A percentile compares a stretch with the other conserved stretches of the same genome.
Conservation (phyloP, 2,329 filamentous ascomycete species). For the Sporothrix sp. region DNA sequence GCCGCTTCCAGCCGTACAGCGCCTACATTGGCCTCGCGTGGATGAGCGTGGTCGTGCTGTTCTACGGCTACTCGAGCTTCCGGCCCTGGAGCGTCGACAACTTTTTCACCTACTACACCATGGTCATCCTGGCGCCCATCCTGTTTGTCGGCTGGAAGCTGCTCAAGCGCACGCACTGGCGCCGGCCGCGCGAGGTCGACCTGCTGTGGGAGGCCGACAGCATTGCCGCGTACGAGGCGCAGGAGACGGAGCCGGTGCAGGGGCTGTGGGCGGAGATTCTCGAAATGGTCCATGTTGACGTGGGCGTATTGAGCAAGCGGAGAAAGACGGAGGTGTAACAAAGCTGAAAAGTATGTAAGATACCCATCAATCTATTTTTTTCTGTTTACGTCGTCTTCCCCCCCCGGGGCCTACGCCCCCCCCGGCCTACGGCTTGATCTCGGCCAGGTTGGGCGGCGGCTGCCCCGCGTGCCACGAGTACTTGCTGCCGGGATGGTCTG, state of each 20-base stretch:
- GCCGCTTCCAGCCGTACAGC: conserved; percentile 30
- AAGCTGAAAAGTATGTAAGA: too few relatives aligned
- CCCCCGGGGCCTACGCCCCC: too few relatives aligned
- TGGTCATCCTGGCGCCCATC: conserved; percentile 43
- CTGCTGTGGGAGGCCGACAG: conserved; percentile 20
- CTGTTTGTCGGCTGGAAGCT: conserved; percentile 55
- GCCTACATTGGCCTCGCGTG: conserved; percentile 25
- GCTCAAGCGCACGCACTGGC: conserved; percentile 43
- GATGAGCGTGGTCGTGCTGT: conserved; percentile 15
- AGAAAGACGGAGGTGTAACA: not conserved
- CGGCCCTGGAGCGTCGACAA: conserved; percentile 35
- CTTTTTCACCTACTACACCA: conserved; percentile 47
- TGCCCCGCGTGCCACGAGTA: conserved; percentile 6
- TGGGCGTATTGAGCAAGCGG: not conserved
- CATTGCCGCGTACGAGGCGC: conserved; percentile 30
- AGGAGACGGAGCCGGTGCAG: conserved; percentile 13
- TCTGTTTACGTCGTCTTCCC: too few relatives aligned
- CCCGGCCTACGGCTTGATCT: conserved; percentile 9
- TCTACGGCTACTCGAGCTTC: conserved; percentile 48
- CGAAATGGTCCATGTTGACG: conserved; percentile 1
- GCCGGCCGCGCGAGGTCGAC: conserved; percentile 18
- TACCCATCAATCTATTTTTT: too few relatives aligned
- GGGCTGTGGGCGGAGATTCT: conserved; percentile 14
- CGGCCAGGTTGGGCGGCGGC: not conserved
- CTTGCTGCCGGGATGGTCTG: conserved; percentile 6